phyloP scores from a whole-genome alignment of 495 filamentous ascomycete species.

The Xylaria venustula region DNA sequence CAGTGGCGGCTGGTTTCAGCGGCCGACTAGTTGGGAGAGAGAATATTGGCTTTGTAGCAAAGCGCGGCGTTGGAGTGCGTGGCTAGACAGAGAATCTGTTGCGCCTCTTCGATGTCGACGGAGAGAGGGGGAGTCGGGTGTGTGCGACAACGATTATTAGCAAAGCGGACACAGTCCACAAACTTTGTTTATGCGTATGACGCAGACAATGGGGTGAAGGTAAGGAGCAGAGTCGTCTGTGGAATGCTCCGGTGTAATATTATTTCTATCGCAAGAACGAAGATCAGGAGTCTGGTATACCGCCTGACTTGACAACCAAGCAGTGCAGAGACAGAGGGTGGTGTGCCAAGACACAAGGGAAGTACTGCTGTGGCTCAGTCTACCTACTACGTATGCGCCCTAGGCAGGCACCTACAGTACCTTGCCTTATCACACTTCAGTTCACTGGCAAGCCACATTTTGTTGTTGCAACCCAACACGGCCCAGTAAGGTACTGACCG shows the following conservation, averaged over 20 bases:
- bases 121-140: background rate
- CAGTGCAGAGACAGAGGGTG: background rate
- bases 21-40: background rate
- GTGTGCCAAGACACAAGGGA: background rate
- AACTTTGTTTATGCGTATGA: conserved; percentile 10
- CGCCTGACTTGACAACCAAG: conserved; percentile 13
- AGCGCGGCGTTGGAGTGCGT: background rate
- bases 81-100: background rate
- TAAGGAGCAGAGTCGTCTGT: conserved; percentile 6
- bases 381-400: background rate
- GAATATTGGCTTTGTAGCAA: background rate
- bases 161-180: conserved; percentile 20
- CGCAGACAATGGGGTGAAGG: conserved; percentile 4
- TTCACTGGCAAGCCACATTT: background rate
- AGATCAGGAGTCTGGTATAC: conserved; percentile 11
- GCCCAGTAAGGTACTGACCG: background rate
- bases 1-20: background rate
- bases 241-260: conserved; percentile 6
- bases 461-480: conserved; percentile 13
- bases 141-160: conserved; percentile 12
- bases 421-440: no score
- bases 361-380: background rate
- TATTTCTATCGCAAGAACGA: conserved; percentile 9
- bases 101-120: background rate
- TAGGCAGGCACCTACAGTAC: no score